phyloP scores from a whole-genome alignment of 2,329 filamentous ascomycete genomes.

The Claviceps pazoutovae region DNA sequence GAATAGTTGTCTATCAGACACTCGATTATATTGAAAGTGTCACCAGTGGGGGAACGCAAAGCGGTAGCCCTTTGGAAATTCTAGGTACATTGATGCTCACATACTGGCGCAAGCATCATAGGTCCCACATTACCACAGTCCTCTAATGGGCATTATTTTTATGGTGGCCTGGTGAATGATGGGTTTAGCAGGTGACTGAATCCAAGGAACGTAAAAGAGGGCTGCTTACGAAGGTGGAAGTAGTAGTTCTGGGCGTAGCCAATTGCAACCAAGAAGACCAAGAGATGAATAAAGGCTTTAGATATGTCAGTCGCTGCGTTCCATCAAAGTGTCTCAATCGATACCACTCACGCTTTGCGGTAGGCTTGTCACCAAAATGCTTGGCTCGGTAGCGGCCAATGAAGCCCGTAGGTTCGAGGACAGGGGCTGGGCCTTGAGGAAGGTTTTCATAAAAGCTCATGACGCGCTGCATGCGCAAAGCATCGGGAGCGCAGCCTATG shows the following conservation, averaged over 20 bases:
- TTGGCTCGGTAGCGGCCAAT: conserved; percentile 77
- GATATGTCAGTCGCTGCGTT: conserved; percentile 10
- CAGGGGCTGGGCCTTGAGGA: conserved; percentile 79
- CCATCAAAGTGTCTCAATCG: conserved; percentile 12
- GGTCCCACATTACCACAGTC: conserved; percentile 1
- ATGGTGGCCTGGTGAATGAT: conserved; percentile 67
- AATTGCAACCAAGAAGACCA: conserved; percentile 62
- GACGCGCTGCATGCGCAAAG: conserved; percentile 92
- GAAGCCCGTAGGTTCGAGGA: conserved; percentile 67
- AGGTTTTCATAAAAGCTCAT: conserved; percentile 99
- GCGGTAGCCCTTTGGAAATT: conserved; percentile 18
- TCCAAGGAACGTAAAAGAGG: conserved; percentile 4
- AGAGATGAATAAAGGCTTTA: conserved; percentile 74
- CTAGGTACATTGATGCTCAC: conserved; percentile 27
- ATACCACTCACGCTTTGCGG: conserved; percentile 79
- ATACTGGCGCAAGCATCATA: background rate
- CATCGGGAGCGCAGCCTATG: conserved; percentile 89
- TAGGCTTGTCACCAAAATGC: conserved; percentile 93
- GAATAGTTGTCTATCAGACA: background rate
- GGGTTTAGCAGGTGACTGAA: background rate
- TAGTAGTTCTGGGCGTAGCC: conserved; percentile 99
- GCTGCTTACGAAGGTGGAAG: conserved; percentile 88
- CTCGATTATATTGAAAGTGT: background rate
- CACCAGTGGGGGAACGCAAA: conserved; percentile 3
- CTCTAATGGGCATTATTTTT: conserved; percentile 98